phyloP scores from a whole-genome alignment of 306 rosid species.

The Datisca glomerata region DNA sequence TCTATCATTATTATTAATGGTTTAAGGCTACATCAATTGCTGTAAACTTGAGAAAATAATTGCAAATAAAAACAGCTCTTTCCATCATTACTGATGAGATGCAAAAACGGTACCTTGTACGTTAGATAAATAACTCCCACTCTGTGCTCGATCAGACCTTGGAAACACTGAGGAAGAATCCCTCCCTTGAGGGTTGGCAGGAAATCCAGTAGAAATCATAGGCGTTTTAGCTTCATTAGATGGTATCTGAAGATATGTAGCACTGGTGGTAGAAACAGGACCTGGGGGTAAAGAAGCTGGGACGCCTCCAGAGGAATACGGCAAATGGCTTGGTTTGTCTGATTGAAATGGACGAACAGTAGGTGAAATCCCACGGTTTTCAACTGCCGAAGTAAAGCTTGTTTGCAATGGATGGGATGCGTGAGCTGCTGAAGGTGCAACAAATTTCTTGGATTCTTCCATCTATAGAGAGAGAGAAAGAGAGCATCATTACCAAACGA shows the following conservation, averaged over 20 bases:
- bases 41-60: background rate
- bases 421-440: slow-evolving; percentile 45
- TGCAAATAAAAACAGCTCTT: background rate
- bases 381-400: slow-evolving; percentile 31
- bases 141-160: slow-evolving; percentile 48
- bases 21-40: too few species aligned
- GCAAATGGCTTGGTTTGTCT: slow-evolving; percentile 39
- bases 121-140: slow-evolving; percentile 51
- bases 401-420: slow-evolving; percentile 54
- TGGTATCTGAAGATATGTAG: slow-evolving; percentile 39
- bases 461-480: slow-evolving; percentile 36
- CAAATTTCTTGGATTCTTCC: slow-evolving; percentile 78
- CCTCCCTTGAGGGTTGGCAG: slow-evolving; percentile 59
- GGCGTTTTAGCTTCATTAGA: slow-evolving; percentile 43
- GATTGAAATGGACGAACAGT: slow-evolving; percentile 33
- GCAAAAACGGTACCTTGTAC: slow-evolving; percentile 46
- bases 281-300: slow-evolving; percentile 34
- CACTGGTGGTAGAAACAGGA: slow-evolving; percentile 37
- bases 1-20: too few species aligned
- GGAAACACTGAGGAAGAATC: slow-evolving; percentile 46
- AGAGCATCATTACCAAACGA: too few species aligned
- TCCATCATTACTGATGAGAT: slow-evolving; percentile 1
- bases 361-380: slow-evolving; percentile 42
- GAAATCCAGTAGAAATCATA: slow-evolving; percentile 42
- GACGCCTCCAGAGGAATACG: slow-evolving; percentile 29